Evolutionary conservation across 2,329 filamentous ascomycete genomes (phyloP).

Genomic region (Ophiosphaerella narmari): DNA sequence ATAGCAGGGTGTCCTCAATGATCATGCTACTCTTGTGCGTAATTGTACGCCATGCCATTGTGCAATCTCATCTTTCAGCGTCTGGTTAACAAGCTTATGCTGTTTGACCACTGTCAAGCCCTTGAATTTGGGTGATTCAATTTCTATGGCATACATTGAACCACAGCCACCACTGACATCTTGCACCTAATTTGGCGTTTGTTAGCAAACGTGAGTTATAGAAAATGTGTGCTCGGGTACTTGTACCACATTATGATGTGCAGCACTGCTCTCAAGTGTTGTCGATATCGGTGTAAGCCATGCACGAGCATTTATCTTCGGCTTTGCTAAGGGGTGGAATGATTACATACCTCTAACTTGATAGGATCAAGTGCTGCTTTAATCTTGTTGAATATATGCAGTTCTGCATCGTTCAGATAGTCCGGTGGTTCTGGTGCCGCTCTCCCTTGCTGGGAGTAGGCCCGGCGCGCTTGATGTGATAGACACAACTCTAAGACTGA

Average conservation of each 20-base stretch:
- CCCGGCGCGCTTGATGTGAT: slow-evolving; percentile 5
- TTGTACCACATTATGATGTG: background rate
- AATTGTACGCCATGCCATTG: slow-evolving; percentile 83
- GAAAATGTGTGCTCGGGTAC: background rate
- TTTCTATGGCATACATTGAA: slow-evolving; percentile 84
- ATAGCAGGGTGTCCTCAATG: background rate
- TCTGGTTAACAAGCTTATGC: slow-evolving; percentile 77
- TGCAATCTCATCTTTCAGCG: slow-evolving; percentile 76
- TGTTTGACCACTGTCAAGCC: slow-evolving; percentile 77
- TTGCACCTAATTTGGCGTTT: slow-evolving; percentile 60
- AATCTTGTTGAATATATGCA: slow-evolving; percentile 54
- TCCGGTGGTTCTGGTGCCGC: slow-evolving; percentile 48
- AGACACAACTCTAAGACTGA: slow-evolving; percentile 12
- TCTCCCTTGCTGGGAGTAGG: slow-evolving; percentile 33
- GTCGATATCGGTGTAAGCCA: slow-evolving; percentile 11
- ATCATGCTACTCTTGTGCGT: slow-evolving; percentile 63
- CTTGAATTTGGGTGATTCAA: slow-evolving; percentile 71
- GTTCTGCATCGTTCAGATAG: slow-evolving; percentile 53
- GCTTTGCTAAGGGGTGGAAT: background rate
- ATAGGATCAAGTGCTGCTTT: slow-evolving; percentile 49
- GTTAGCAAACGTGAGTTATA: slow-evolving; percentile 13
- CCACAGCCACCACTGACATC: slow-evolving; percentile 85
- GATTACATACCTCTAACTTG: slow-evolving; percentile 51
- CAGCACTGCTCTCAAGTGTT: slow-evolving; percentile 11
- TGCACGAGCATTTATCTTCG: slow-evolving; percentile 9